These are phyloP conservation scores for Seminavis robusta DNA, from an alignment of 108 stramenopile species.

Conservation along the genomic window DNA sequence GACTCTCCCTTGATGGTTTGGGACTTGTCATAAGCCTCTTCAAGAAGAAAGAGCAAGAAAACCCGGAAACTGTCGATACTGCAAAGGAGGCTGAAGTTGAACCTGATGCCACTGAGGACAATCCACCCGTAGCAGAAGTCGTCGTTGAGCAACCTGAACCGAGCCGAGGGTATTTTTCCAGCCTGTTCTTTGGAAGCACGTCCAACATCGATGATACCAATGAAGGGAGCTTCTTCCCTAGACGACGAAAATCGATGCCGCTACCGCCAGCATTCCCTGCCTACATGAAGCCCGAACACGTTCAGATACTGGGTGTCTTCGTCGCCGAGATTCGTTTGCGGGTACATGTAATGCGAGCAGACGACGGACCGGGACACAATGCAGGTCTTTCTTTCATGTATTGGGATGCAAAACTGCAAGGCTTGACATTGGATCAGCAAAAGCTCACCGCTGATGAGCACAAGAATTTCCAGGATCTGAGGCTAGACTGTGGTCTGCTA, in stretches of 20 bases:
- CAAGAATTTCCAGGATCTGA: constrained; percentile 39
- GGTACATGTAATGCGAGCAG: constrained; percentile 55
- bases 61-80: background rate
- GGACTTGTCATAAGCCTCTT: constrained; percentile 45
- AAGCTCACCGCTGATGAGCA: constrained; percentile 36
- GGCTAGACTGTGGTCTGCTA: constrained; percentile 47
- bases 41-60: constrained; percentile 2
- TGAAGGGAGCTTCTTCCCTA: background rate
- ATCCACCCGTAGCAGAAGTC: no score
- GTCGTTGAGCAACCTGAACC: no score
- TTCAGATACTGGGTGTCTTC: constrained; percentile 51
- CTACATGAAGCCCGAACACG: constrained; percentile 77
- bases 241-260: background rate
- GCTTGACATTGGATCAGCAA: constrained; percentile 53
- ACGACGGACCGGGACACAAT: constrained; percentile 12
- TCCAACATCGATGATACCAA: background rate
- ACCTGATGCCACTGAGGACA: background rate
- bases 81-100: background rate
- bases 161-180: no score
- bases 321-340: constrained; percentile 46
- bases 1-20: constrained; percentile 45
- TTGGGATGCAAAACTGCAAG: constrained; percentile 46
- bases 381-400: constrained; percentile 50
- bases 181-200: no score
- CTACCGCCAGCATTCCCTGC: constrained; percentile 32